Evolutionary conservation across 306 rosid species (phyloP).

Genomic region (Hippophae tibetana): DNA sequence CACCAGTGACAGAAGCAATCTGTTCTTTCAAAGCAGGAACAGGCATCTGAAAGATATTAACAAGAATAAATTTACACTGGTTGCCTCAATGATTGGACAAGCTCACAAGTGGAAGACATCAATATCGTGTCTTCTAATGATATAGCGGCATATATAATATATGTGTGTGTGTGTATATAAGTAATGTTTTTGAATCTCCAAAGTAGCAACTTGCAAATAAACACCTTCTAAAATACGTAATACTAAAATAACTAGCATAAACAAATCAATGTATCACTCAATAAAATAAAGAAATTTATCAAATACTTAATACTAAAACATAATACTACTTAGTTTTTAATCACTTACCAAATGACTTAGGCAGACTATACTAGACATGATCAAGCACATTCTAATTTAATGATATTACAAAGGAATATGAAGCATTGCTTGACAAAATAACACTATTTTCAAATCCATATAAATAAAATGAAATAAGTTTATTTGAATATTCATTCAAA

Average conservation of each 20-base stretch:
- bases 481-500: not conserved
- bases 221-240: too few relatives aligned
- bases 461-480: not conserved
- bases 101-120: not conserved
- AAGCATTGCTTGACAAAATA: too few relatives aligned
- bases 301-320: too few relatives aligned
- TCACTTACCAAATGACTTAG: too few relatives aligned
- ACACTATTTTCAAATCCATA: not conserved
- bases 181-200: conserved; percentile 13
- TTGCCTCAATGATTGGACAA: not conserved
- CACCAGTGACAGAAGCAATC: conserved; percentile 60
- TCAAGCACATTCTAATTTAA: too few relatives aligned
- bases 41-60: conserved; percentile 64
- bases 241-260: too few relatives aligned
- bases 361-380: too few relatives aligned
- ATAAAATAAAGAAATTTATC: too few relatives aligned
- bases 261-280: too few relatives aligned
- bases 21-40: conserved; percentile 58
- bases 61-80: conserved; percentile 6
- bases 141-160: not conserved
- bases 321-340: too few relatives aligned
- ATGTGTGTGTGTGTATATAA: not conserved
- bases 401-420: too few relatives aligned
- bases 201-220: too few relatives aligned
- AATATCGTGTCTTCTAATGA: not conserved